Evolutionary conservation across 208 protist genomes (phyloP).

Genomic region (Jaenimonas drosophilae): DNA sequence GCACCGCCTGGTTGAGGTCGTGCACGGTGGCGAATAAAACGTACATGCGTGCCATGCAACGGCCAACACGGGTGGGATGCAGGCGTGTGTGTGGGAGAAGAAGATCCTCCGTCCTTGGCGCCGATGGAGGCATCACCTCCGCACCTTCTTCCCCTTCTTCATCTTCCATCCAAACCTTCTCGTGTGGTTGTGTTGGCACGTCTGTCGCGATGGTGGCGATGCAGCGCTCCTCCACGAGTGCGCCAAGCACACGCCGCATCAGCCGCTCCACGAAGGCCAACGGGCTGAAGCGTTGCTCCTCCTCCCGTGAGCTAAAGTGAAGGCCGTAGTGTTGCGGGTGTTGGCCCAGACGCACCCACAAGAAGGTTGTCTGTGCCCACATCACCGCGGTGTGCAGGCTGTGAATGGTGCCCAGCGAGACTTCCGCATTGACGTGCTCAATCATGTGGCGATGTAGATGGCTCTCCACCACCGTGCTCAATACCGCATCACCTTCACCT

Average conservation of each 20-base stretch:
- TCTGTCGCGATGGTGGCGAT: no score
- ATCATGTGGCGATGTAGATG: conserved; percentile 80
- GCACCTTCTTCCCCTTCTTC: no score
- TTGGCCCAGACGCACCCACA: conserved; percentile 70
- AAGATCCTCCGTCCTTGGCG: no score
- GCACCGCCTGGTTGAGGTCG: conserved; percentile 27
- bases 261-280: conserved; percentile 46
- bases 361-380: conserved; percentile 89
- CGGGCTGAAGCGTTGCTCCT: conserved; percentile 32
- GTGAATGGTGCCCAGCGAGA: conserved; percentile 85
- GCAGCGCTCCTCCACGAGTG: conserved; percentile 51
- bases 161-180: no score
- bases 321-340: conserved; percentile 73
- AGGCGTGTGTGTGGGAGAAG: no score
- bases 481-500: conserved; percentile 18
- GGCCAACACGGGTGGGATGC: conserved; percentile 31
- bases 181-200: no score
- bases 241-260: conserved; percentile 49
- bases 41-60: conserved; percentile 74
- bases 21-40: conserved; percentile 75
- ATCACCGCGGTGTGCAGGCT: conserved; percentile 49
- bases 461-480: conserved; percentile 63
- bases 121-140: no score
- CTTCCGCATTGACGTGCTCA: conserved; percentile 92
- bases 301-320: conserved; percentile 27